Evolutionary conservation across 2,329 filamentous ascomycete species (phyloP).

Genomic region (Pseudodiploospora longispora): DNA sequence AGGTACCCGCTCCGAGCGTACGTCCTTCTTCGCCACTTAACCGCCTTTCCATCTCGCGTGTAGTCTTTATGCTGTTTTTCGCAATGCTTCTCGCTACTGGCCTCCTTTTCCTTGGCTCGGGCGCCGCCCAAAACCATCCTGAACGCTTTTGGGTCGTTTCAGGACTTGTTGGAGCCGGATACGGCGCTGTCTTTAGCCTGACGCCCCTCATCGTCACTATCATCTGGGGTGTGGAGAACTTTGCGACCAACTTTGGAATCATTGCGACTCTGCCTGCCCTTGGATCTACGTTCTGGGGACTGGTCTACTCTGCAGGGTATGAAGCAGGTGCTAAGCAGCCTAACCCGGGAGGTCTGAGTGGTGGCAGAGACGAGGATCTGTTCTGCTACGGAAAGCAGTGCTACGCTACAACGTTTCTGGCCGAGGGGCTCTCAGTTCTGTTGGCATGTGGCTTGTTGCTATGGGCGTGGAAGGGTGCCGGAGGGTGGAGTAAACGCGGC

Average conservation of each 20-base stretch:
- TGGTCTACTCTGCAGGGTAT: slow-evolving; percentile 79
- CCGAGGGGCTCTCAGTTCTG: slow-evolving; percentile 74
- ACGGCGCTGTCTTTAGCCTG: slow-evolving; percentile 84
- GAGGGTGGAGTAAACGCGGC: slow-evolving; percentile 68
- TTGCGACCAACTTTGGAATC: slow-evolving; percentile 96
- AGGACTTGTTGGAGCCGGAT: slow-evolving; percentile 77
- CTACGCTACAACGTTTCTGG: slow-evolving; percentile 79
- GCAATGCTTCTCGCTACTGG: slow-evolving; percentile 67
- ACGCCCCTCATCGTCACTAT: slow-evolving; percentile 91
- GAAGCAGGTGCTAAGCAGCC: slow-evolving; percentile 52
- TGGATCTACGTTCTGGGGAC: slow-evolving; percentile 82
- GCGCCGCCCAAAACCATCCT: slow-evolving; percentile 63
- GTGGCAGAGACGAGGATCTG: slow-evolving; percentile 33
- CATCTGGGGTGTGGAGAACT: slow-evolving; percentile 98
- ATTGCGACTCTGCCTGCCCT: slow-evolving; percentile 84
- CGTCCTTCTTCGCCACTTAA: slow-evolving; percentile 18
- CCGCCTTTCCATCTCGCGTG: slow-evolving; percentile 61
- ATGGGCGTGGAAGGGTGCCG: slow-evolving; percentile 72
- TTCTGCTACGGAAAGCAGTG: slow-evolving; percentile 78
- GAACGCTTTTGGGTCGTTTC: slow-evolving; percentile 82
- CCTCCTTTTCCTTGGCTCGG: slow-evolving; percentile 69
- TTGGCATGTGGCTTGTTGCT: slow-evolving; percentile 63
- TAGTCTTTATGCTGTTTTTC: slow-evolving; percentile 71
- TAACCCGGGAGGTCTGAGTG: slow-evolving; percentile 6
- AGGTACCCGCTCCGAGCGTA: slow-evolving; percentile 26